A percentile compares a stretch with the other conserved stretches of the same genome.
phyloP scores from a whole-genome alignment of 1,284 basidiomycete genomes.

The Pseudozyma flocculosa region DNA sequence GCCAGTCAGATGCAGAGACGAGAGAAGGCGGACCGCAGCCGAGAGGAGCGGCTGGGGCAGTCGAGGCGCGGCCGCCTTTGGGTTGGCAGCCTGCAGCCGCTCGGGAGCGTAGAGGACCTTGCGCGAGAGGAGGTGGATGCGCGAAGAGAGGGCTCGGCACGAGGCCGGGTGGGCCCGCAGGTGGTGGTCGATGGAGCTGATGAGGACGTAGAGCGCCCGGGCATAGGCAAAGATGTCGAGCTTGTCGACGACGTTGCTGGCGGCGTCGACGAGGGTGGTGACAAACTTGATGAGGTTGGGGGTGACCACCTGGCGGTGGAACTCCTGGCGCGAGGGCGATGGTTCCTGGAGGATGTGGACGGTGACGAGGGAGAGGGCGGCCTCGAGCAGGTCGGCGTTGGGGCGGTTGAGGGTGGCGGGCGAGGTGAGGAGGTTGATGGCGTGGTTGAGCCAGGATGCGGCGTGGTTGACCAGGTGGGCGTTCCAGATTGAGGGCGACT shows the following conservation, averaged over 20 bases:
- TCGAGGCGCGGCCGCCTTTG: no score
- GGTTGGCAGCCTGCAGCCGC: neutral
- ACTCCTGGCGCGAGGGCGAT: constrained; percentile 30
- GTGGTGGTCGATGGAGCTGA: constrained; percentile 16
- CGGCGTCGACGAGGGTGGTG: constrained; percentile 6
- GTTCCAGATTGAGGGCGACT: constrained; percentile 24
- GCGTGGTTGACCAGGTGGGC: constrained; percentile 28
- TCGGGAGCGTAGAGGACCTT: constrained; percentile 23
- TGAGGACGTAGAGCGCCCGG: constrained; percentile 9
- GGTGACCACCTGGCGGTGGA: constrained; percentile 35
- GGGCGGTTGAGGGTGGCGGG: constrained; percentile 13
- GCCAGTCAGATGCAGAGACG: constrained; percentile 40
- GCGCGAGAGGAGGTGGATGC: constrained; percentile 24
- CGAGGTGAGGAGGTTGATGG: constrained; percentile 19
- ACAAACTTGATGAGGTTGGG: constrained; percentile 30
- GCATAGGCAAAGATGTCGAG: constrained; percentile 1
- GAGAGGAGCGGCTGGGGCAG: constrained; percentile 9
- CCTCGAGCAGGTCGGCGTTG: constrained; percentile 12
- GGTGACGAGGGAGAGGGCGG: constrained; percentile 15
- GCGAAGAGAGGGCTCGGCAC: constrained; percentile 29
- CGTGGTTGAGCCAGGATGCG: constrained; percentile 25
- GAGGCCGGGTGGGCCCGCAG: constrained; percentile 25
- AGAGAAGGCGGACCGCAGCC: constrained; percentile 24
- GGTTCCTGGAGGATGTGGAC: constrained; percentile 22
- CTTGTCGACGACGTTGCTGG: neutral